Evolutionary conservation across 1,284 basidiomycete species (phyloP).

Genomic region (Leccinum laetum): DNA sequence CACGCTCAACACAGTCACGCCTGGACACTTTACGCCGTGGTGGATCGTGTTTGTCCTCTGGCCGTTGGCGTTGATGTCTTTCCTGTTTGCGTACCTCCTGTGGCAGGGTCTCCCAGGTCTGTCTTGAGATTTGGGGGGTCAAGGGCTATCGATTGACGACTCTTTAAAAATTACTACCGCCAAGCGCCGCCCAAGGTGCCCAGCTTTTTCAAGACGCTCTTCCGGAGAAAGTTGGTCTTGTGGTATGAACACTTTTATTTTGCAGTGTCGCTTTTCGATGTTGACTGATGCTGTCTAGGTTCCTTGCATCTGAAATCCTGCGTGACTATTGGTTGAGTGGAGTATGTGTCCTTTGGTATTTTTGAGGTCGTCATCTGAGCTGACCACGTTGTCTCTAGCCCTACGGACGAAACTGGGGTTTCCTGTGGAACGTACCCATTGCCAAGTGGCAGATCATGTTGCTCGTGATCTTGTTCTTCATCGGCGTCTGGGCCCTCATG

Average conservation of each 20-base stretch:
- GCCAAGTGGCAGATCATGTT: slow-evolving; percentile 82
- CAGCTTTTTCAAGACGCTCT: slow-evolving; percentile 85
- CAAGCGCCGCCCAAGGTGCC: slow-evolving; percentile 93
- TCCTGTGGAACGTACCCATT: slow-evolving; percentile 86
- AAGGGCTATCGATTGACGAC: slow-evolving; percentile 8
- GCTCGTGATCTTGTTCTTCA: slow-evolving; percentile 82
- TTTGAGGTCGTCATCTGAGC: slow-evolving; percentile 6
- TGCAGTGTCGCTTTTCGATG: not conserved
- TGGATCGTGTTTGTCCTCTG: slow-evolving; percentile 84
- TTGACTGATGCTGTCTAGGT: slow-evolving; percentile 33
- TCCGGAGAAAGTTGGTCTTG: slow-evolving; percentile 86
- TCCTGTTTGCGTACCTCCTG: slow-evolving; percentile 81
- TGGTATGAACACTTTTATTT: slow-evolving; percentile 45
- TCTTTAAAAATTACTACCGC: slow-evolving; percentile 69
- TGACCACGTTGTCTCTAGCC: slow-evolving; percentile 44
- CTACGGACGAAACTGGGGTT: slow-evolving; percentile 91
- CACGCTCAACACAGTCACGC: slow-evolving; percentile 60
- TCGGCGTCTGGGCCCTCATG: slow-evolving; percentile 76
- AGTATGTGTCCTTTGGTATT: slow-evolving; percentile 37
- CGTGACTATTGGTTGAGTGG: slow-evolving; percentile 94
- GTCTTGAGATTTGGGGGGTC: slow-evolving; percentile 19
- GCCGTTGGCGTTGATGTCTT: slow-evolving; percentile 76
- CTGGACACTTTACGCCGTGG: slow-evolving; percentile 65
- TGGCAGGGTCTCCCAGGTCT: slow-evolving; percentile 82
- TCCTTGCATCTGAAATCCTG: slow-evolving; percentile 86